phyloP scores from a whole-genome alignment of 2,329 filamentous ascomycete species.

The Periconia macrospinosa region DNA sequence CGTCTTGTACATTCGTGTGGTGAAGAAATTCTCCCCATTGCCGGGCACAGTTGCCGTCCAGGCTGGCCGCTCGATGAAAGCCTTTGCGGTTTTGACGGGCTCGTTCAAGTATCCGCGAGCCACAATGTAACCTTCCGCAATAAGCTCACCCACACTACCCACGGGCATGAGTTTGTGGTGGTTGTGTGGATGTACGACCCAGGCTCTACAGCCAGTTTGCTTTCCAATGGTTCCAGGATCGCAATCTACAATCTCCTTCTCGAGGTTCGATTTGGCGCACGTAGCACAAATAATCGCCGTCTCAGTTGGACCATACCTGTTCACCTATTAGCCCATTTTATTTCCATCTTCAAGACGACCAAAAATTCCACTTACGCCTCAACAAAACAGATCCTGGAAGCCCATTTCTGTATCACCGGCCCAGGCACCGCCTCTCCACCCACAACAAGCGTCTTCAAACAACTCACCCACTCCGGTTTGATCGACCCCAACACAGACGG shows the following conservation, averaged over 20 bases:
- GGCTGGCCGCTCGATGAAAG: conserved; percentile 20
- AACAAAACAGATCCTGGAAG: conserved; percentile 46
- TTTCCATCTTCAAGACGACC: not conserved
- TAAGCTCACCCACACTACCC: conserved; percentile 33
- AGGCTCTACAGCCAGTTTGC: conserved; percentile 34
- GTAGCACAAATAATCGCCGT: conserved; percentile 29
- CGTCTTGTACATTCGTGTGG: conserved; percentile 23
- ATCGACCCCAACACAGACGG: conserved; percentile 43
- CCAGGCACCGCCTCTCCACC: conserved; percentile 49
- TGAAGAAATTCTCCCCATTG: conserved; percentile 5
- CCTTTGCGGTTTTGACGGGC: conserved; percentile 26
- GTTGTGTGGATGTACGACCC: conserved; percentile 46
- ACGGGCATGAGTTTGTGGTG: conserved; percentile 38
- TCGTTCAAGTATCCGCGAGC: conserved; percentile 23
- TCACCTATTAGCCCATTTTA: conserved; percentile 2
- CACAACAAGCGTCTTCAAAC: conserved; percentile 47
- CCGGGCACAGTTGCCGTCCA: conserved; percentile 12
- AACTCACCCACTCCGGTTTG: conserved; percentile 42
- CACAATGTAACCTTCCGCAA: conserved; percentile 26
- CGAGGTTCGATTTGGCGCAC: conserved; percentile 24
- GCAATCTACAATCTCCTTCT: conserved; percentile 27
- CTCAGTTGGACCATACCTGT: conserved; percentile 38
- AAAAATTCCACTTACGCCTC: conserved; percentile 43
- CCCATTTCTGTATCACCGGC: conserved; percentile 49
- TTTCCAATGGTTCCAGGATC: conserved; percentile 34